Percentiles rank a stretch among this genome's conserved stretches.
Conservation (phyloP, 352 stramenopile genomes). For the Globisporangium paddicum region DNA sequence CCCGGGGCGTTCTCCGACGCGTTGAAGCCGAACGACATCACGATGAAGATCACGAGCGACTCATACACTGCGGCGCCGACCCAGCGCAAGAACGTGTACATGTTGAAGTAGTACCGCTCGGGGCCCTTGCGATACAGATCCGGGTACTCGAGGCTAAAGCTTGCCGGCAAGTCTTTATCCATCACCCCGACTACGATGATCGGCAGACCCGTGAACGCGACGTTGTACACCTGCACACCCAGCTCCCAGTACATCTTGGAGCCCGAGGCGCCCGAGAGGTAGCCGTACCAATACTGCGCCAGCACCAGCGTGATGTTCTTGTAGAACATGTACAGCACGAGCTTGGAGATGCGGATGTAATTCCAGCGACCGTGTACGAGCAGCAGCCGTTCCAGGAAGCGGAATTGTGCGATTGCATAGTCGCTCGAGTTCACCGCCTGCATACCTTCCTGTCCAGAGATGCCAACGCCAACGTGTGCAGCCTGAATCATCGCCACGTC, state of each 20-base stretch:
- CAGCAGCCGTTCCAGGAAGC: slow-evolving; percentile 87
- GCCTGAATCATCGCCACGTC: slow-evolving; percentile 95
- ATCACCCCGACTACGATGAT: slow-evolving; percentile 85
- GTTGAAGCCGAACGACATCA: slow-evolving; percentile 78
- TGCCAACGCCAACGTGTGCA: slow-evolving; percentile 91
- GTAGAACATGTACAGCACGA: slow-evolving; percentile 93
- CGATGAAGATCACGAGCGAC: slow-evolving; percentile 75
- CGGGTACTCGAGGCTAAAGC: slow-evolving; percentile 74
- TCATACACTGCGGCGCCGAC: slow-evolving; percentile 74
- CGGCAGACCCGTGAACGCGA: slow-evolving; percentile 91
- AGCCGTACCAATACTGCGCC: slow-evolving; percentile 89
- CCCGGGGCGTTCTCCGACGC: slow-evolving; percentile 44
- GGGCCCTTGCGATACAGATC: slow-evolving; percentile 69
- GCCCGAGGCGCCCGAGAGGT: slow-evolving; percentile 91
- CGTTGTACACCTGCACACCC: slow-evolving; percentile 91
- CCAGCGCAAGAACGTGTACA: slow-evolving; percentile 75
- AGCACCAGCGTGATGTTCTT: slow-evolving; percentile 93
- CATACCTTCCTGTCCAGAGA: slow-evolving; percentile 92
- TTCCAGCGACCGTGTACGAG: slow-evolving; percentile 91
- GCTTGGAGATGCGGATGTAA: slow-evolving; percentile 88
- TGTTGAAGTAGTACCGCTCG: slow-evolving; percentile 72
- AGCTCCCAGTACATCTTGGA: slow-evolving; percentile 85
- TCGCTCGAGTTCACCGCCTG: slow-evolving; percentile 94
- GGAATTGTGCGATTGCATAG: slow-evolving; percentile 93
- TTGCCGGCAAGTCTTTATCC: slow-evolving; percentile 77